Conservation (phyloP, 2,329 filamentous ascomycete species). For the Atkinsonella texensis region DNA sequence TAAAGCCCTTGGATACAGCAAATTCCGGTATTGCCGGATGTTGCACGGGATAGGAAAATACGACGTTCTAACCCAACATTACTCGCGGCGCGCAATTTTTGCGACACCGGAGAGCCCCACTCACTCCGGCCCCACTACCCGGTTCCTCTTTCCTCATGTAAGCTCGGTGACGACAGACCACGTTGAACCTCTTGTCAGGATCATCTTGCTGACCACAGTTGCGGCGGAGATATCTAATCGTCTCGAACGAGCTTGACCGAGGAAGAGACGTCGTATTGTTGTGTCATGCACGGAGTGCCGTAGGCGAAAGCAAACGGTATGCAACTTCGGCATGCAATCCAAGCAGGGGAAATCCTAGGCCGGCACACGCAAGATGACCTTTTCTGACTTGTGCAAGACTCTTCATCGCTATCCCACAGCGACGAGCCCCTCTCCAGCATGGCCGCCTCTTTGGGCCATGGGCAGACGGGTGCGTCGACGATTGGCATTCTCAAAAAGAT, state of each 20-base stretch:
- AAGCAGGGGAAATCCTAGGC: neutral
- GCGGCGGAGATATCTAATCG: neutral
- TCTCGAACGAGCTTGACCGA: conserved; percentile 26
- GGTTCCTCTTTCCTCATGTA: neutral
- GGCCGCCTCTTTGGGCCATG: conserved; percentile 43
- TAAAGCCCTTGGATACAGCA: neutral
- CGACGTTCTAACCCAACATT: too few relatives aligned
- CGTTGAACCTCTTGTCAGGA: neutral
- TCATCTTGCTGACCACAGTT: neutral
- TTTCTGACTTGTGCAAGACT: conserved; percentile 1
- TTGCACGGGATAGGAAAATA: too few relatives aligned
- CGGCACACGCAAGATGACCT: neutral
- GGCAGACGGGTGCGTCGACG: conserved; percentile 37
- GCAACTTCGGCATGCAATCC: neutral
- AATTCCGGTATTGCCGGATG: too few relatives aligned
- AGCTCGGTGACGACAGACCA: neutral
- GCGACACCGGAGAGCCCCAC: neutral
- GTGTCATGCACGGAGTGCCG: conserved; percentile 55
- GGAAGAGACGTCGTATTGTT: conserved; percentile 47
- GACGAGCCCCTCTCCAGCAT: conserved; percentile 26
- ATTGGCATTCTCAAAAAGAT: conserved; percentile 44
- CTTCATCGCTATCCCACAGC: conserved; percentile 2
- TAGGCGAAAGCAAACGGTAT: conserved; percentile 48
- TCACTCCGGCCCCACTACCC: conserved; percentile 1
- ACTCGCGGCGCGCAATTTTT: too few relatives aligned